These are phyloP conservation scores for Leishmania amazonensis DNA, from an alignment of 208 protist species.

Conservation along the genomic window DNA sequence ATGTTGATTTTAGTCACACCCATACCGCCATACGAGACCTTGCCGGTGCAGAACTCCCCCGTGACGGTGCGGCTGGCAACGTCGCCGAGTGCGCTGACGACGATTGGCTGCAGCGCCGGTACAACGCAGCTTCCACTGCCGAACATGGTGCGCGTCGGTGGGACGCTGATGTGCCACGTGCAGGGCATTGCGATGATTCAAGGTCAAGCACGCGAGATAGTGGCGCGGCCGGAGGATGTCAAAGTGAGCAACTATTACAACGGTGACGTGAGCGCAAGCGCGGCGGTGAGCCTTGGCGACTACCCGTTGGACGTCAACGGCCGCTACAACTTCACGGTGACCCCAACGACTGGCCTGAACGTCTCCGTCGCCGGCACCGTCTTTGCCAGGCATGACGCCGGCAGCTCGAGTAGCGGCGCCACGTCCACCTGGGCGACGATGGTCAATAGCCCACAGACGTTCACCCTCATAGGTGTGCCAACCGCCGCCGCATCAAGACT, in stretches of 20 bases:
- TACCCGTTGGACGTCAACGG: slow-evolving; percentile 65
- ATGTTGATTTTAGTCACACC: slow-evolving; percentile 48
- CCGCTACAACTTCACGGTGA: slow-evolving; percentile 57
- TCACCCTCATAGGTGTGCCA: slow-evolving; percentile 71
- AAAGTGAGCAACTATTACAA: slow-evolving; percentile 43
- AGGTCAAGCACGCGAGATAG: slow-evolving; percentile 50
- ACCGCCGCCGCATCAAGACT: slow-evolving; percentile 40
- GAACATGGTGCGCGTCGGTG: slow-evolving; percentile 56
- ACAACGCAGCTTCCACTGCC: slow-evolving; percentile 26
- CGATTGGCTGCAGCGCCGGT: slow-evolving; percentile 41
- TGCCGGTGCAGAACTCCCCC: slow-evolving; percentile 68
- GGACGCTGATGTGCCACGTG: slow-evolving; percentile 44
- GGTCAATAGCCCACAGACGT: slow-evolving; percentile 65
- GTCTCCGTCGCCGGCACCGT: slow-evolving; percentile 52
- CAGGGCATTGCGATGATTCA: slow-evolving; percentile 54
- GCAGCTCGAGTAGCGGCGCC: neutral
- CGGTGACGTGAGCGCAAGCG: slow-evolving; percentile 23
- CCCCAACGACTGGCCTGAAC: slow-evolving; percentile 16
- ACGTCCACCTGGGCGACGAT: slow-evolving; percentile 39
- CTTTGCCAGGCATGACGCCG: neutral
- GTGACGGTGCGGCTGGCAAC: slow-evolving; percentile 66
- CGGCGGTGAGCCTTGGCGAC: slow-evolving; percentile 38
- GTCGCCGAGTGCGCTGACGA: slow-evolving; percentile 36
- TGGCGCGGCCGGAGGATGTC: slow-evolving; percentile 48
- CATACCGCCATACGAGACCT: slow-evolving; percentile 39